phyloP scores from a whole-genome alignment of 2,329 filamentous ascomycete genomes.

The Penicillium sp. region DNA sequence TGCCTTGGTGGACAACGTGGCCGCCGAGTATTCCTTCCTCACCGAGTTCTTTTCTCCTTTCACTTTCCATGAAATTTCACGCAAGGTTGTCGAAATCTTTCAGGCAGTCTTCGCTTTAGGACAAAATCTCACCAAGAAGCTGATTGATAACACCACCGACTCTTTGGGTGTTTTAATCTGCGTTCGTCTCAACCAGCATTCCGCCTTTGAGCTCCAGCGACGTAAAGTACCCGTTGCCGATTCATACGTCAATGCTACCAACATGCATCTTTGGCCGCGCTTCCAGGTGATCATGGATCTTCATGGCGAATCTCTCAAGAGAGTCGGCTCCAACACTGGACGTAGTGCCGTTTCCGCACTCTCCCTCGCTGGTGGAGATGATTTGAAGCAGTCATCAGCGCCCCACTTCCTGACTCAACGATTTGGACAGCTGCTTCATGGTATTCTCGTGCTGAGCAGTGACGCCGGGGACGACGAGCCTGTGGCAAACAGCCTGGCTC shows the following conservation, averaged over 20 bases:
- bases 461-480: conserved; percentile 95
- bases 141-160: conserved; percentile 78
- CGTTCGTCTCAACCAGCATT: conserved; percentile 89
- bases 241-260: conserved; percentile 89
- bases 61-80: conserved; percentile 75
- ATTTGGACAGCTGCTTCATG: conserved; percentile 91
- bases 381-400: conserved; percentile 56
- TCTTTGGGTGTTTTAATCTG: conserved; percentile 86
- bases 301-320: conserved; percentile 84
- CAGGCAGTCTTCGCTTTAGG: conserved; percentile 87
- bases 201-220: conserved; percentile 90
- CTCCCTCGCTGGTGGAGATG: conserved; percentile 55
- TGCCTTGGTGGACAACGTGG: conserved; percentile 89
- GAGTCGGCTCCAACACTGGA: conserved; percentile 53
- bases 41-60: conserved; percentile 84
- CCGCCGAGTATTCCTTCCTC: conserved; percentile 92
- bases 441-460: conserved; percentile 78
- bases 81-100: conserved; percentile 85
- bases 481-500: conserved; percentile 75
- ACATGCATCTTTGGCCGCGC: conserved; percentile 94
- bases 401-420: conserved; percentile 91
- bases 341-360: conserved; percentile 58
- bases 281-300: conserved; percentile 93
- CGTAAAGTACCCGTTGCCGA: conserved; percentile 88
- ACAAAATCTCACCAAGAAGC: conserved; percentile 71